Conservation (phyloP, 148 eudicot species). For the Chenopodium quinoa region DNA sequence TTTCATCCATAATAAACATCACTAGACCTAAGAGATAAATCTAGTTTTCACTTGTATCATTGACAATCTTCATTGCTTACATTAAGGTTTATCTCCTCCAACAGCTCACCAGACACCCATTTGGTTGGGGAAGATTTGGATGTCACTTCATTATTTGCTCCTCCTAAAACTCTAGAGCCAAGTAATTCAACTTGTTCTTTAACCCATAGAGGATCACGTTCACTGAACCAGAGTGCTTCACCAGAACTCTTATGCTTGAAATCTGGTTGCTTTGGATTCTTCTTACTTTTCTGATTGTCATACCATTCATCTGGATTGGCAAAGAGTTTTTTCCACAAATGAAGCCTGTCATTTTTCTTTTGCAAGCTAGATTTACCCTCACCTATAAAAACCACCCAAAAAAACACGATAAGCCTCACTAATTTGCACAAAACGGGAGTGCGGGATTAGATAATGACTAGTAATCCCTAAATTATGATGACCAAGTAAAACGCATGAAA, state of each 20-base stretch:
- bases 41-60: no score
- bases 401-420: neutral
- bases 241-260: constrained; percentile 52
- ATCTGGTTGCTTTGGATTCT: constrained; percentile 49
- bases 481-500: neutral
- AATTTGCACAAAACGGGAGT: neutral
- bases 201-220: neutral
- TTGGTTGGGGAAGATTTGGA: neutral
- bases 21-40: no score
- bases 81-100: no score
- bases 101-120: neutral
- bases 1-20: no score
- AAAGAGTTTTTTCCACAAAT: constrained; percentile 65
- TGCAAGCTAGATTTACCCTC: constrained; percentile 25
- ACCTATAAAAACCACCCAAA: constrained; percentile 19
- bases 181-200: neutral
- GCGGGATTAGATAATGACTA: no score
- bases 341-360: constrained; percentile 38
- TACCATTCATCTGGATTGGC: constrained; percentile 66
- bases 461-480: neutral
- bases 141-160: neutral
- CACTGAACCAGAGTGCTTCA: constrained; percentile 65
- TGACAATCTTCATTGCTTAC: no score
- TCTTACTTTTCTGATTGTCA: constrained; percentile 50
- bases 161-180: neutral